These are phyloP conservation scores for Casuarina equisetifolia DNA, from an alignment of 306 rosid species.

Conservation along the genomic window DNA sequence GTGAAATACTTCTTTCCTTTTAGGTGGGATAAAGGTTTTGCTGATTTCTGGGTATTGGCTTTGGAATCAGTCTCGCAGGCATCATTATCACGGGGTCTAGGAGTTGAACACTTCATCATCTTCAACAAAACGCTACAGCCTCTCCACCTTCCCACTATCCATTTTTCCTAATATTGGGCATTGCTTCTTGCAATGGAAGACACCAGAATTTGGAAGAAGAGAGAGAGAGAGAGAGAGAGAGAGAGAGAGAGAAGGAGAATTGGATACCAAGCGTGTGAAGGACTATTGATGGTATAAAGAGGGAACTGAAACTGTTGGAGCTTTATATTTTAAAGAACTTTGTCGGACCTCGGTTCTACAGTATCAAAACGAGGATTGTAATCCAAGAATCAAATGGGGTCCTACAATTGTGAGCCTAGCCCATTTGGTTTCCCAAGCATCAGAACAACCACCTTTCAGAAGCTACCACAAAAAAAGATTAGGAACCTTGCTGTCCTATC, in stretches of 20 bases:
- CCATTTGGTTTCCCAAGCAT: too few species aligned
- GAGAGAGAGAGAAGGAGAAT: slow-evolving; percentile 8
- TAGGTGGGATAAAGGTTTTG: background rate
- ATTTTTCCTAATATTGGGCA: background rate
- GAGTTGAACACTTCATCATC: background rate
- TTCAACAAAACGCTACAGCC: slow-evolving; percentile 10
- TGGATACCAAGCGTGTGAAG: slow-evolving; percentile 36
- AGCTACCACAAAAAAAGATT: too few species aligned
- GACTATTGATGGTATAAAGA: slow-evolving; percentile 22
- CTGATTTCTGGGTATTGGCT: background rate
- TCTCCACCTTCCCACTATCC: slow-evolving; percentile 1
- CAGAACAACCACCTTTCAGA: too few species aligned
- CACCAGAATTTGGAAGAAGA: background rate
- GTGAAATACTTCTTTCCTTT: background rate
- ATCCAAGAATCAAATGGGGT: slow-evolving; percentile 1
- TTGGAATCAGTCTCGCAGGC: slow-evolving; percentile 22
- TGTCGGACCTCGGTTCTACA: background rate
- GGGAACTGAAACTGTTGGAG: background rate
- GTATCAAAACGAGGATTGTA: slow-evolving; percentile 16
- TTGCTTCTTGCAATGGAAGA: slow-evolving; percentile 28
- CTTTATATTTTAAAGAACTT: background rate
- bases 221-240: slow-evolving; percentile 12
- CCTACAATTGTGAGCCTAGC: too few species aligned
- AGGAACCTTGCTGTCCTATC: too few species aligned
- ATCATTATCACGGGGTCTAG: slow-evolving; percentile 43